A percentile compares a stretch with the other conserved stretches of the same genome.
Conservation (phyloP, 371 early-diverging fungal species). For the Mucor racemosus region DNA sequence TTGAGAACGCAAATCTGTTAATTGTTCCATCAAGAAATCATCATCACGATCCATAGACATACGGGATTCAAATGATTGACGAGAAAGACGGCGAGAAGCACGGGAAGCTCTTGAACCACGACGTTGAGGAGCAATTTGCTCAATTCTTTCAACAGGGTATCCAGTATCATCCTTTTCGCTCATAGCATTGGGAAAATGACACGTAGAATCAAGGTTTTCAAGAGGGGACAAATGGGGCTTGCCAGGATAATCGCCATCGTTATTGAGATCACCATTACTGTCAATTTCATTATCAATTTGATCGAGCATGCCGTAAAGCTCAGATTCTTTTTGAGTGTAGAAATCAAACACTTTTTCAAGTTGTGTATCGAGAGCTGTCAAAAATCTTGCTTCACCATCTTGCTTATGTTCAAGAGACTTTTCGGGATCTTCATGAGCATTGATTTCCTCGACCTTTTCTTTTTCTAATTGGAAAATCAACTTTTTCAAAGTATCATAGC, state of each 20-base stretch:
- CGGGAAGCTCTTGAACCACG: slow-evolving; percentile 21
- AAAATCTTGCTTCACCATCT: slow-evolving; percentile 52
- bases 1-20: slow-evolving; percentile 43
- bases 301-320: slow-evolving; percentile 56
- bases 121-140: slow-evolving; percentile 15
- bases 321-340: slow-evolving; percentile 82
- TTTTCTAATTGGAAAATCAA: slow-evolving; percentile 88
- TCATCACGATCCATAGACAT: slow-evolving; percentile 24
- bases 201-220: slow-evolving; percentile 28
- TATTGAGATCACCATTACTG: background rate
- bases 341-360: slow-evolving; percentile 81
- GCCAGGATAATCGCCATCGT: background rate
- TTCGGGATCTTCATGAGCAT: slow-evolving; percentile 28
- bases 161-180: background rate
- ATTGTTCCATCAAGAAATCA: slow-evolving; percentile 26
- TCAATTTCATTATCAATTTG: slow-evolving; percentile 23
- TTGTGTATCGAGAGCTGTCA: slow-evolving; percentile 79
- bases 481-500: slow-evolving; percentile 89
- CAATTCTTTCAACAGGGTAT: slow-evolving; percentile 10
- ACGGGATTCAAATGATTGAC: slow-evolving; percentile 32
- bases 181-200: slow-evolving; percentile 12
- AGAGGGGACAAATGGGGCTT: slow-evolving; percentile 19
- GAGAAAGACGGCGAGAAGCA: slow-evolving; percentile 16
- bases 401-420: slow-evolving; percentile 2
- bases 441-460: slow-evolving; percentile 69